Evolutionary conservation across 2,329 filamentous ascomycete species (phyloP), one percentile per base, ranked within the genome.

Genomic region (Ophiostoma ips): DNA sequence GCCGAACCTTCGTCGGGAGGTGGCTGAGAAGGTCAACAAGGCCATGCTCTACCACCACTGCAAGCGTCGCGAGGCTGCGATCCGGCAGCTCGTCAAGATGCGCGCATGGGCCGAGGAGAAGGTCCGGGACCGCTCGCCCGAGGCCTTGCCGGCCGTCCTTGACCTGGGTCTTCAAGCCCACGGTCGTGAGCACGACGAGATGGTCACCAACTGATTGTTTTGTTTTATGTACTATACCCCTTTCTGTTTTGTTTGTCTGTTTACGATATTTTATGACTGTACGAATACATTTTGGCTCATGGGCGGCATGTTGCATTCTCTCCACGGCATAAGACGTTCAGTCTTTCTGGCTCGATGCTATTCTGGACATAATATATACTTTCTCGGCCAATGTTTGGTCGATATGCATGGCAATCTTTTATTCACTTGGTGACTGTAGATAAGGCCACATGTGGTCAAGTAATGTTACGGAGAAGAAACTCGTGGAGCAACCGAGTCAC

Each of bases 1-100:
- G 57, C 85, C 89, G 2, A 76, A 80, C 45, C 73, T 96, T 41
- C 81, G 92, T 54, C 79, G 82, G 57, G 78, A 83, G 40, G 88
- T 95, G n/a, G 92, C 92, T 5, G 81, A 82, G 54, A 76, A 77
- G 58, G 92, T 98, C 49, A 98, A 98, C 62, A 82, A 88, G 64
- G 87, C 88, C 11, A 87, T 98, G 49, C 69, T 96, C 24, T 72
- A 77, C 50, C 80, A 76, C 47, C 83, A 89, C 61, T 82, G 83
- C 19, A 72, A 80, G 57, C 75, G 81, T 54, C 78, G 83, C 54
- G 87, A 95, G 63, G 84, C 89, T 12, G 84, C 86, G 24, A 86
- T 98, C 56, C 77, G 84, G 50, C 79, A 84, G 55, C 72, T 98
- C 3, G 81, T 95, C 37, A 82, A 83, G 60, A 75, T 94, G 61